A percentile compares a stretch with the other conserved stretches of the same genome.
These are phyloP conservation scores for Arxiozyma slooffiae DNA, from an alignment of 1,139 yeast genomes.

Conservation along the genomic window DNA sequence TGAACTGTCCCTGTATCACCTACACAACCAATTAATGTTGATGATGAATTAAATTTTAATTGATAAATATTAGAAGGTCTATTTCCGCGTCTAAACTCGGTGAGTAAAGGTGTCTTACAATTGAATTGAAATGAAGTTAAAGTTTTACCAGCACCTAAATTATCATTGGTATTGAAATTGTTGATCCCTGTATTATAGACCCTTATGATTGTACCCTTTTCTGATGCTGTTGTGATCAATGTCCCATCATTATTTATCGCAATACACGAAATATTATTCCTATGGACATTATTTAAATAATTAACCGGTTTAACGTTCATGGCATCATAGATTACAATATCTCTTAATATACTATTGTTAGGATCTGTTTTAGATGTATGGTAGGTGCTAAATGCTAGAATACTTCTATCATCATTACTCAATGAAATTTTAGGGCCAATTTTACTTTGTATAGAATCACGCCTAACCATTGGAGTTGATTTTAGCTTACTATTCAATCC, in stretches of 20 bases:
- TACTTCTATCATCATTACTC: conserved; percentile 27
- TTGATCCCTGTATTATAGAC: conserved; percentile 35
- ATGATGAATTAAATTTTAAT: conserved; percentile 44
- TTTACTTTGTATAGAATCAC: conserved; percentile 10
- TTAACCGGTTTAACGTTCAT: conserved; percentile 46
- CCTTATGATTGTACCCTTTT: conserved; percentile 62
- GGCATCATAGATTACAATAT: conserved; percentile 46
- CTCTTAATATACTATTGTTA: conserved; percentile 16
- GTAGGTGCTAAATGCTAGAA: conserved; percentile 25
- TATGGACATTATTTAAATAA: conserved; percentile 36
- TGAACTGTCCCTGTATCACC: conserved; percentile 64
- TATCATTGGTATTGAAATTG: neutral
- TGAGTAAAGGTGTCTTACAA: conserved; percentile 29
- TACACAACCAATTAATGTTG: conserved; percentile 50
- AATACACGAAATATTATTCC: conserved; percentile 22
- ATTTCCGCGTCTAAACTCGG: conserved; percentile 62
- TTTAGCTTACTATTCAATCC: neutral
- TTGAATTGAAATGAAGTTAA: conserved; percentile 7
- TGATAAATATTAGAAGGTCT: conserved; percentile 48
- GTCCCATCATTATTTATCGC: conserved; percentile 40
- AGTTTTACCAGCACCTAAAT: no score
- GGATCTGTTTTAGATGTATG: conserved; percentile 15
- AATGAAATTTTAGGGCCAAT: conserved; percentile 19
- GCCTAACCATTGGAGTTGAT: conserved; percentile 6
- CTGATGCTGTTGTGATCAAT: conserved; percentile 57